Base-by-base conservation (phyloP, 441 rosid genomes). In the Bocquillonia castaneifolia region DNA sequence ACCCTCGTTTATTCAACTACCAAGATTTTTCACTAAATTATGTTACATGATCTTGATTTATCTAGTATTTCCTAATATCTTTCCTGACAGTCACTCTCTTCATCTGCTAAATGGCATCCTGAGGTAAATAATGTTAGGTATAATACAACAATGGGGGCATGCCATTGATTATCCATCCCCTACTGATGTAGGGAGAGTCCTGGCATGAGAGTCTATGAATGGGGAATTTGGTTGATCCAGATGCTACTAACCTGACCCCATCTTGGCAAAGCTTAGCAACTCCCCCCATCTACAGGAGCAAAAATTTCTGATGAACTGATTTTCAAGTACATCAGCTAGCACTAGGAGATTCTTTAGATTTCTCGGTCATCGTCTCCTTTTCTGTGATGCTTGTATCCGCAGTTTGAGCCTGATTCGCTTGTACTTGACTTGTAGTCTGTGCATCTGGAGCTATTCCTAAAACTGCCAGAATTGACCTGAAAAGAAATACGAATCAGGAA, bases 401-500 rank as follows among this genome's bases (percentile, higher is more conserved):
- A 0, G 84, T 80, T 74, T 84, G 92, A 68, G 79, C 80, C 70
- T 81, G 84, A 78, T 78, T 83, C 34, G 84, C 34, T 63, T 77
- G 84, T 53, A 81, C 76, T 64, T 85, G 92, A 72, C 79, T 77
- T 39, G 93, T 74, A 62, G 78, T 66, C 81, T 85, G 91, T 34
- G 88, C 75, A 42, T 91, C 97, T 8, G 83, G 62, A 66, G 82
- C 84, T 67, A 91, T 84, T 78, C 99, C 99, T 72, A 91, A 81
- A 78, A 86, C 91, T 32, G 68, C 93, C 83, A 86, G 70, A 58
- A 87, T 76, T 56, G 99, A 94, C 78, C 99, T 93, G 73, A 60
- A 62, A 76, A 56, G 66, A 40, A 29, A 75, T 31, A 31, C 40
- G 51, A 69, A 48, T 67, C 58, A 68, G 51, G 53, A 76, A 44